phyloP scores from a whole-genome alignment of 2,329 filamentous ascomycete genomes.

The Aureobasidium vineae region DNA sequence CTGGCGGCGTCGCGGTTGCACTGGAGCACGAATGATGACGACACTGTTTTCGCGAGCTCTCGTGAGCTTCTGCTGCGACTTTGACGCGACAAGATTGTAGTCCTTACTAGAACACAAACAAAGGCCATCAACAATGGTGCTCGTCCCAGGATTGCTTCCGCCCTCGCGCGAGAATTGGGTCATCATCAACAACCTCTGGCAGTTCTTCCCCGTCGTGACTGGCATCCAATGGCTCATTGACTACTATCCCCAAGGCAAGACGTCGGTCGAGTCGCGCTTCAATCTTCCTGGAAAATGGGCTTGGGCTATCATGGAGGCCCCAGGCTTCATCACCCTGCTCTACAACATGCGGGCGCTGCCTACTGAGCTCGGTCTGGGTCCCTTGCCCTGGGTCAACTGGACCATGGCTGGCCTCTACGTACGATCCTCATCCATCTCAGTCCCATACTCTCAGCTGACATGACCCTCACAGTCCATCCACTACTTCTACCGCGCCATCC shows the following conservation, averaged over 20 bases:
- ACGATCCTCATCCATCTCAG: constrained; percentile 40
- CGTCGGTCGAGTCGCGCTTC: constrained; percentile 67
- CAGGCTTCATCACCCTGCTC: constrained; percentile 71
- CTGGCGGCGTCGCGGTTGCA: background rate
- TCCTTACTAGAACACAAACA: background rate
- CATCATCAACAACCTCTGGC: constrained; percentile 46
- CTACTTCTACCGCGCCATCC: constrained; percentile 84
- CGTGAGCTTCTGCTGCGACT: background rate
- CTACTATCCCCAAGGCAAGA: constrained; percentile 93
- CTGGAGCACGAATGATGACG: constrained; percentile 7
- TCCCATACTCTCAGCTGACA: constrained; percentile 32
- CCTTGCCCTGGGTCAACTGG: constrained; percentile 73
- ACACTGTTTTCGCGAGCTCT: background rate
- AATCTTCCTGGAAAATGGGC: constrained; percentile 87
- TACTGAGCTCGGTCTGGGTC: constrained; percentile 54
- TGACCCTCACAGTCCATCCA: constrained; percentile 63
- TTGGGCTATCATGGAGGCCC: constrained; percentile 86
- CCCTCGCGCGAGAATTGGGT: constrained; percentile 54
- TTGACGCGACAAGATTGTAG: background rate
- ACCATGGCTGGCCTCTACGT: constrained; percentile 68
- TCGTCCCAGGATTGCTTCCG: constrained; percentile 48
- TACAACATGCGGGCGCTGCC: constrained; percentile 76
- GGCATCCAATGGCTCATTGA: constrained; percentile 71
- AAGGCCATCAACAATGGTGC: constrained; percentile 39
- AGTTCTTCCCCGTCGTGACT: constrained; percentile 54